Evolutionary conservation across 352 stramenopile species (phyloP).

Genomic region (Globisporangium ultimum): DNA sequence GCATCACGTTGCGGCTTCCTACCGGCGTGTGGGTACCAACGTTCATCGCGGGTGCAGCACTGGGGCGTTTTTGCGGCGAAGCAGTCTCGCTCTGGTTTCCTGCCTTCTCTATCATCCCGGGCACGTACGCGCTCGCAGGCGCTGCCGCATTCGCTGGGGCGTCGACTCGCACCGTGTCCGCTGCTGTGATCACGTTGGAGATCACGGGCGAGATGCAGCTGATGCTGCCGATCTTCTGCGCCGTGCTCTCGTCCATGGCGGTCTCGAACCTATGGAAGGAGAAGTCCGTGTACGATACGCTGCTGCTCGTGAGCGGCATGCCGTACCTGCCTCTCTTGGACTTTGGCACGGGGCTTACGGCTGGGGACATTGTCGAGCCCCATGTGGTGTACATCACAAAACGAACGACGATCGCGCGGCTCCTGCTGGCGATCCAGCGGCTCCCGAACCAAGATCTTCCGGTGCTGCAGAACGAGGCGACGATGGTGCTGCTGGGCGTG

Average conservation of each 20-base stretch:
- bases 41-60: slow-evolving; percentile 80
- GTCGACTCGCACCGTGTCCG: slow-evolving; percentile 74
- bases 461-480: slow-evolving; percentile 60
- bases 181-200: slow-evolving; percentile 85
- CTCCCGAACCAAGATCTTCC: slow-evolving; percentile 73
- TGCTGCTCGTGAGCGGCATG: slow-evolving; percentile 65
- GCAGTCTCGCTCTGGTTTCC: slow-evolving; percentile 16
- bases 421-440: slow-evolving; percentile 71
- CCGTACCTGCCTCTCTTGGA: slow-evolving; percentile 85
- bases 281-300: slow-evolving; percentile 83
- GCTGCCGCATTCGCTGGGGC: slow-evolving; percentile 68
- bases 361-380: slow-evolving; percentile 68
- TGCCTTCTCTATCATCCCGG: slow-evolving; percentile 37
- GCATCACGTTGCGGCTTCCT: slow-evolving; percentile 77
- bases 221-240: slow-evolving; percentile 81
- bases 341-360: slow-evolving; percentile 52
- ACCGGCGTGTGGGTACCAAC: slow-evolving; percentile 83
- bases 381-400: slow-evolving; percentile 76
- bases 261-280: slow-evolving; percentile 61
- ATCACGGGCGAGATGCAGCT: slow-evolving; percentile 81
- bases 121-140: slow-evolving; percentile 75
- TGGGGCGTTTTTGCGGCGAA: slow-evolving; percentile 81
- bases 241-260: slow-evolving; percentile 62
- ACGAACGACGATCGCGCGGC: slow-evolving; percentile 57
- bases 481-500: slow-evolving; percentile 67